These are phyloP conservation scores for Dactylellina parvicollis DNA, from an alignment of 2,329 filamentous ascomycete genomes.

Conservation along the genomic window DNA sequence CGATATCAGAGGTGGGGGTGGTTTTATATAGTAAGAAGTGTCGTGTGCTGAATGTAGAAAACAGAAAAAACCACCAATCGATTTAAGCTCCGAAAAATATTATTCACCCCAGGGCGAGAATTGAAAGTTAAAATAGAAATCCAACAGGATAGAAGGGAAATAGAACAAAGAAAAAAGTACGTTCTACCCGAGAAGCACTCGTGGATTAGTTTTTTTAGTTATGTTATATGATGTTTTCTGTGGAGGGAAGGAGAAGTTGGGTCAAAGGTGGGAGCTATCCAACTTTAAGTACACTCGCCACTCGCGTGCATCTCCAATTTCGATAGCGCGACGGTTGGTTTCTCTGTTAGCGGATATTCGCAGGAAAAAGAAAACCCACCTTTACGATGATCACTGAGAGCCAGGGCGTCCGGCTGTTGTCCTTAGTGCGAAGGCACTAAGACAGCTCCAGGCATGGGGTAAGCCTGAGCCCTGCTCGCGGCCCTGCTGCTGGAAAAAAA, in stretches of 20 bases:
- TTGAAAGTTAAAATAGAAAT: constrained; percentile 46
- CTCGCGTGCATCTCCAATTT: constrained; percentile 53
- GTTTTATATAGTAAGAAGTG: constrained; percentile 7
- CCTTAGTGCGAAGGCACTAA: constrained; percentile 20
- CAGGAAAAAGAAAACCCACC: constrained; percentile 4
- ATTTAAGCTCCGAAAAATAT: constrained; percentile 23
- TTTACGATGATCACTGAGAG: neutral
- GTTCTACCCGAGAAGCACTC: constrained; percentile 53
- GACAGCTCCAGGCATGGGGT: constrained; percentile 28
- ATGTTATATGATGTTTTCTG: constrained; percentile 17
- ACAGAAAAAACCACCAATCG: constrained; percentile 23
- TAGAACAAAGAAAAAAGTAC: constrained; percentile 44
- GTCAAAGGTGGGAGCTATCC: constrained; percentile 38
- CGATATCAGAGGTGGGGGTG: constrained; percentile 5
- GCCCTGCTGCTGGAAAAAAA: constrained; percentile 6
- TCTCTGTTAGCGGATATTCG: neutral
- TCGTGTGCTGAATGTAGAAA: constrained; percentile 22
- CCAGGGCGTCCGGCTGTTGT: constrained; percentile 24
- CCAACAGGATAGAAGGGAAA: constrained; percentile 44
- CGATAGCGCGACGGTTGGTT: constrained; percentile 52
- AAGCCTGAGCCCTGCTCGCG: constrained; percentile 22
- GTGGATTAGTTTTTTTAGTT: constrained; percentile 32
- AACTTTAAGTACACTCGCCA: constrained; percentile 49
- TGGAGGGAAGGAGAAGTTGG: constrained; percentile 30
- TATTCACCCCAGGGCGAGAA: constrained; percentile 39